Evolutionary conservation across 2,329 filamentous ascomycete genomes (phyloP).

Genomic region (Rhynchosporium secalis): DNA sequence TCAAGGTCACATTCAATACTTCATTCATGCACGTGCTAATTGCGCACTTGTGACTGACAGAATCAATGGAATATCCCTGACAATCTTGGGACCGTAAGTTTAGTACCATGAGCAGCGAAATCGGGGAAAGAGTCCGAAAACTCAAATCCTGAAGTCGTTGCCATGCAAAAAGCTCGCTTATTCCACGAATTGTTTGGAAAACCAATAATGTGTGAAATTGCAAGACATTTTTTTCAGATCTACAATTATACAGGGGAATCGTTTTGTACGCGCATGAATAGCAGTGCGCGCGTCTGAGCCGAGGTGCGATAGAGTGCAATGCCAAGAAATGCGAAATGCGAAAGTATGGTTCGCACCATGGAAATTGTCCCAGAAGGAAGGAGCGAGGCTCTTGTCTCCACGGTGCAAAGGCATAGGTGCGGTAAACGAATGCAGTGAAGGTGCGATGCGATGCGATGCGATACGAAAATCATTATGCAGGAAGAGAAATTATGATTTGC

Average conservation of each 20-base stretch:
- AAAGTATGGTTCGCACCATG: not conserved
- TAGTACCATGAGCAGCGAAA: not conserved
- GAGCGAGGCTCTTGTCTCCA: not conserved
- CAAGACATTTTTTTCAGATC: not conserved
- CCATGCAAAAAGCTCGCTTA: not conserved
- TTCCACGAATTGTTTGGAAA: not conserved
- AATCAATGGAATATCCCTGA: not conserved
- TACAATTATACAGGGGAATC: not conserved
- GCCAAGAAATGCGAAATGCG: not conserved
- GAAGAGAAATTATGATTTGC: not conserved
- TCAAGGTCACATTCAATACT: too few relatives aligned
- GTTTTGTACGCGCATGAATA: not conserved
- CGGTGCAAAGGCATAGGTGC: not conserved
- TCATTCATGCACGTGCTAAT: too few relatives aligned
- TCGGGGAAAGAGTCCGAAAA: not conserved
- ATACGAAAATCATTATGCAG: constrained; percentile 3
- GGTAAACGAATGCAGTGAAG: not conserved
- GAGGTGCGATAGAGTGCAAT: not conserved
- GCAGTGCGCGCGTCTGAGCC: not conserved
- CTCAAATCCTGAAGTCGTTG: not conserved
- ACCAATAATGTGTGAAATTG: not conserved
- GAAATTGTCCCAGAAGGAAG: not conserved
- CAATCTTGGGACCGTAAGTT: not conserved
- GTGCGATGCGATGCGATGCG: too few relatives aligned
- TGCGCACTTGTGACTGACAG: too few relatives aligned